A percentile compares a stretch with the other conserved stretches of the same genome.
Evolutionary conservation across 495 filamentous ascomycete genomes (phyloP).

Genomic region (Penicillium malachiteum): DNA sequence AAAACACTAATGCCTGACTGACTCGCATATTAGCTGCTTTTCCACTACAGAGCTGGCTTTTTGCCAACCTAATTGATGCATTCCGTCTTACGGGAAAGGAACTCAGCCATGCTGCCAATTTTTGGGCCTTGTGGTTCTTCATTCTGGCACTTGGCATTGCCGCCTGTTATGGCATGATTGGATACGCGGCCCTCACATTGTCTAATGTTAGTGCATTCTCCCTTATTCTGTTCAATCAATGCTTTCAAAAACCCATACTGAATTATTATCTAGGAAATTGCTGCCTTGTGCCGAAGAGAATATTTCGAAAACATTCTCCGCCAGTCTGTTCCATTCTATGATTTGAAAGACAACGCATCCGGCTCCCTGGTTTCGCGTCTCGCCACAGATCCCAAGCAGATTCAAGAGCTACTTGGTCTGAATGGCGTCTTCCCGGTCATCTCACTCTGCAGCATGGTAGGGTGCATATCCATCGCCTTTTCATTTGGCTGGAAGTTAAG

Average conservation of each 20-base stretch:
- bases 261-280: conserved; percentile 26
- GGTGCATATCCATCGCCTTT: conserved; percentile 55
- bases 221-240: neutral
- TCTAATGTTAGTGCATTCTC: conserved; percentile 21
- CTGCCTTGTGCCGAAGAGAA: conserved; percentile 53
- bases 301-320: conserved; percentile 59
- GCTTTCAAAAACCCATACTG: neutral
- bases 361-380: conserved; percentile 52
- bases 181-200: conserved; percentile 50
- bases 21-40: conserved; percentile 36
- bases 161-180: conserved; percentile 51
- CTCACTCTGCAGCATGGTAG: conserved; percentile 51
- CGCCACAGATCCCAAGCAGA: conserved; percentile 56
- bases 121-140: conserved; percentile 69
- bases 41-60: conserved; percentile 38
- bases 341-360: conserved; percentile 48
- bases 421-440: conserved; percentile 35
- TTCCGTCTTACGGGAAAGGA: conserved; percentile 36
- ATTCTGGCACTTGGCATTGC: conserved; percentile 51
- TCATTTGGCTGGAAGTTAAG: conserved; percentile 63
- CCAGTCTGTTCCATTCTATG: conserved; percentile 59
- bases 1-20: neutral
- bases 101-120: conserved; percentile 40
- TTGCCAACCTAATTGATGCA: conserved; percentile 29
- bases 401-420: conserved; percentile 60